A percentile compares a stretch with the other conserved stretches of the same genome.
phyloP scores from a whole-genome alignment of 2,329 filamentous ascomycete species.

The Shiraia bambusicola region DNA sequence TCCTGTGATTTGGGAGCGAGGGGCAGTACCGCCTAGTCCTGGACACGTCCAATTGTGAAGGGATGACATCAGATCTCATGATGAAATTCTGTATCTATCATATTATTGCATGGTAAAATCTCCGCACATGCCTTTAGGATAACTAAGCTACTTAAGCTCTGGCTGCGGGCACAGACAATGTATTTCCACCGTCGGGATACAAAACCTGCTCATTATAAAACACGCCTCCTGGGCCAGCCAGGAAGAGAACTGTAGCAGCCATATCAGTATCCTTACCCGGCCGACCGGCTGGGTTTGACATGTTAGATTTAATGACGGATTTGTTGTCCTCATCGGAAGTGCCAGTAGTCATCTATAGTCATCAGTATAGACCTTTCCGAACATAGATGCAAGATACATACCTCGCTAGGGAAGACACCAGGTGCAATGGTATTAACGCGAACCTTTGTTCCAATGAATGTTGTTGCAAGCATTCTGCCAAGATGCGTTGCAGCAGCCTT shows the following conservation, averaged over 20 bases:
- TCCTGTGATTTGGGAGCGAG: slow-evolving; percentile 50
- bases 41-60: slow-evolving; percentile 35
- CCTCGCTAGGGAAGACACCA: slow-evolving; percentile 46
- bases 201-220: slow-evolving; percentile 58
- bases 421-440: slow-evolving; percentile 50
- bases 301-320: slow-evolving; percentile 44
- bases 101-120: slow-evolving; percentile 1
- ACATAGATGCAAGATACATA: slow-evolving; percentile 3
- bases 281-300: slow-evolving; percentile 48
- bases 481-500: slow-evolving; percentile 54
- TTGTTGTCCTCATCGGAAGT: slow-evolving; percentile 51
- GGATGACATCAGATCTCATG: too few species aligned
- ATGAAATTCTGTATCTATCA: too few species aligned
- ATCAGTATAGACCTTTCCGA: not conserved
- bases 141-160: slow-evolving; percentile 7
- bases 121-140: not conserved
- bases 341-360: slow-evolving; percentile 51
- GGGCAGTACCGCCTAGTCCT: slow-evolving; percentile 54
- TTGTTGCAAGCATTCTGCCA: slow-evolving; percentile 50
- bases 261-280: slow-evolving; percentile 46
- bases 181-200: slow-evolving; percentile 51
- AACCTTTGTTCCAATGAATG: slow-evolving; percentile 47
- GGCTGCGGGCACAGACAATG: slow-evolving; percentile 12
- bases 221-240: slow-evolving; percentile 53
- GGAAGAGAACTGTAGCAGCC: slow-evolving; percentile 46